Base-by-base conservation (phyloP, 2,329 filamentous ascomycete genomes). In the Colletotrichum brevisporum region DNA sequence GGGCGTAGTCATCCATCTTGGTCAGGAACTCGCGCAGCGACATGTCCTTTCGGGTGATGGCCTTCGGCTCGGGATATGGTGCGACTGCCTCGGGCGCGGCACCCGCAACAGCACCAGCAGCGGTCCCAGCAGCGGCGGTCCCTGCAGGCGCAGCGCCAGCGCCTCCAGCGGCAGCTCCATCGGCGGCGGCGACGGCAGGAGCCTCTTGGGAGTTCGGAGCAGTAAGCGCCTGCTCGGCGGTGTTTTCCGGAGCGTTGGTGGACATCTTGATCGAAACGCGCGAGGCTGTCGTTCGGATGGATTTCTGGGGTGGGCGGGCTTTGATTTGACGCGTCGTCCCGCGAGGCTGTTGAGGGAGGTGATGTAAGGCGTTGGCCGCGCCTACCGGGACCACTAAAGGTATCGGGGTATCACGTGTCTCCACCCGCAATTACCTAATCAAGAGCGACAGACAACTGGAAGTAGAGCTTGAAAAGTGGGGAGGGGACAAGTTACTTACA, bases 1-100 rank as follows among this genome's bases (percentile, higher is more conserved):
- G 96, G 70, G 96, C 94, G 82, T 96, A 98, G 76, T 99, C 96
- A 78, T 99, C 96, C 92, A 99, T 98, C 86, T 97, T 98, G 72
- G 89, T 88, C 18, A 99, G 82, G 78, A 99, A 98, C 81, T 98
- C 95, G 77, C 95, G 92, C 73, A 99, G 83, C 47, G 93, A 97
- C 21, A 92, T 91, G 82, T 99, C 96, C 82, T 98, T 98, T 79
- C 94, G 94, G 60, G 91, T 91, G 1, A 92, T 91, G 72, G 93
- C 84, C 76, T 88, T 89, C 48, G 90, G 81, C 68, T 93, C 91
- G 6, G 86, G 80, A 6, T 82, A 79, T 10, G 86, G 79, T 48
- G 83, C 83, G 56, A 88, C 78, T 59, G 85, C 82, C 59, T 86
- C 82, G 3, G 71, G 70, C 16, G 60, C 71, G 45, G 74, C 75